Percentiles rank a stretch among this genome's conserved stretches.
Conservation (phyloP, 441 rosid genomes). For the Omphalea diandra region DNA sequence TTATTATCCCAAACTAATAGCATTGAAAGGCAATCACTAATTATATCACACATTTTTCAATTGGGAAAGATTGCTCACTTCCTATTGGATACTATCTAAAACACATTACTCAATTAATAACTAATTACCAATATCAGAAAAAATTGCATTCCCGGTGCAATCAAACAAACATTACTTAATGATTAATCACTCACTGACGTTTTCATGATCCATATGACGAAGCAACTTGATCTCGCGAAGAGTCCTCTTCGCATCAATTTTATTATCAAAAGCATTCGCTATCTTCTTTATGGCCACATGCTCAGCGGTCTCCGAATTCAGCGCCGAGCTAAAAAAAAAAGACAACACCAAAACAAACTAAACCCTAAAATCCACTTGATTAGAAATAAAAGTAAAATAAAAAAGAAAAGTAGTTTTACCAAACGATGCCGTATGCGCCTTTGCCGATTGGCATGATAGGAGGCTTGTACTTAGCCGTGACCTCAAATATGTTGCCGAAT, state of each 20-base stretch:
- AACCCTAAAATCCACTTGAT: background rate
- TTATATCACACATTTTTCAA: too few species aligned
- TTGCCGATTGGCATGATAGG: conserved; percentile 91
- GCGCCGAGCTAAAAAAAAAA: conserved; percentile 47
- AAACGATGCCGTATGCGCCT: conserved; percentile 90
- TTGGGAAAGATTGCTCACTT: too few species aligned
- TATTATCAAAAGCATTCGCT: conserved; percentile 67
- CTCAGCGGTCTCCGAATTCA: conserved; percentile 75
- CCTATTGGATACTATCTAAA: too few species aligned
- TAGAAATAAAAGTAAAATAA: background rate
- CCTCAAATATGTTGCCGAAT: conserved; percentile 89
- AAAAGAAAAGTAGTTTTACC: conserved; percentile 38
- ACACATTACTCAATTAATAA: too few species aligned
- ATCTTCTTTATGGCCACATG: conserved; percentile 84
- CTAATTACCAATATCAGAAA: too few species aligned
- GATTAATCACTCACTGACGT: conserved; percentile 63
- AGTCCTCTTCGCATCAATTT: conserved; percentile 75
- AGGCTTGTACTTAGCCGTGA: conserved; percentile 90
- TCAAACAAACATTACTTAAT: too few species aligned
- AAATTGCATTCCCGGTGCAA: too few species aligned
- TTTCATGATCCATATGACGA: conserved; percentile 88
- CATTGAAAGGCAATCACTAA: too few species aligned
- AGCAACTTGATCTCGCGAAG: conserved; percentile 95
- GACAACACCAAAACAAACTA: background rate
- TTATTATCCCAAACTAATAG: too few species aligned